A percentile compares a stretch with the other conserved stretches of the same genome.
phyloP scores from a whole-genome alignment of 441 rosid genomes.

The Gossypium aridum region DNA sequence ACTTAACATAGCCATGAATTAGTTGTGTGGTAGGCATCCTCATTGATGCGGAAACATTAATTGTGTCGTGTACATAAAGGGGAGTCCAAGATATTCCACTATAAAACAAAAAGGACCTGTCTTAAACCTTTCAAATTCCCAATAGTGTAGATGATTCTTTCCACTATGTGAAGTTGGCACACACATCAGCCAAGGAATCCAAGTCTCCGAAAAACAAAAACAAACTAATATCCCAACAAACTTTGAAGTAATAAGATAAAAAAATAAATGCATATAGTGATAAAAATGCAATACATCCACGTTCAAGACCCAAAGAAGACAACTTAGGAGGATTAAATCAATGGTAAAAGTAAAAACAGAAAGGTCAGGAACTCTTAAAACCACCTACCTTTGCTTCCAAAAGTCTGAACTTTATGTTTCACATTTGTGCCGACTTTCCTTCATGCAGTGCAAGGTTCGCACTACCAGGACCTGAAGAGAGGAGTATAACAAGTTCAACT shows the following conservation, averaged over 20 bases:
- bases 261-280: neutral
- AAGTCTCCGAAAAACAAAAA: neutral
- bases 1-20: neutral
- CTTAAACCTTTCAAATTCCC: constrained; percentile 5
- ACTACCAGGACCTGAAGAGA: constrained; percentile 84
- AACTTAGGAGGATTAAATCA: neutral
- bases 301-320: constrained; percentile 2
- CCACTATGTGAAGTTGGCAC: neutral
- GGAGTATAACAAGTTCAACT: constrained; percentile 40
- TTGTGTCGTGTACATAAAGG: neutral
- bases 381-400: constrained; percentile 9
- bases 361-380: neutral
- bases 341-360: neutral
- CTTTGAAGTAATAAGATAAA: neutral
- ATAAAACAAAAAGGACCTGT: neutral
- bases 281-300: constrained; percentile 3
- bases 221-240: neutral
- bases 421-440: constrained; percentile 17
- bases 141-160: constrained; percentile 2
- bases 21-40: neutral
- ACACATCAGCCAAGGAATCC: neutral
- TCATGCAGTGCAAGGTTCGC: constrained; percentile 87
- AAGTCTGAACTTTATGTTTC: constrained; percentile 7
- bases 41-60: neutral
- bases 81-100: neutral